A percentile compares a stretch with the other conserved stretches of the same genome.
phyloP scores from a whole-genome alignment of 2,329 filamentous ascomycete species.

The Colletotrichum agaves region DNA sequence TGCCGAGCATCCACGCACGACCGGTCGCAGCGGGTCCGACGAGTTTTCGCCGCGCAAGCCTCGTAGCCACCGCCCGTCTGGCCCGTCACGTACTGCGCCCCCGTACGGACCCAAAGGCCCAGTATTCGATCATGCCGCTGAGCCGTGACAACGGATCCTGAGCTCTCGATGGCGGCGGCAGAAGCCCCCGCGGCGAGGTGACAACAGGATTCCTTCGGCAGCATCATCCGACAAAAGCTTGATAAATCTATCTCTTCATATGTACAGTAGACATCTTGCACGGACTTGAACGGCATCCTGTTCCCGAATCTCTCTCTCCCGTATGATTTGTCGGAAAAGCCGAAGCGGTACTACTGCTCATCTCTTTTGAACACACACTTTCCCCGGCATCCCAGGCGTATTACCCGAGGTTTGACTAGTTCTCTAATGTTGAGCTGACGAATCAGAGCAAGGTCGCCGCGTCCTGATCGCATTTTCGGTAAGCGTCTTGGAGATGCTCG shows the following conservation, averaged over 20 bases:
- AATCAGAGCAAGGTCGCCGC: background rate
- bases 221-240: no score
- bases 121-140: constrained; percentile 63
- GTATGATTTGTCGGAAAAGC: background rate
- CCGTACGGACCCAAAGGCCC: constrained; percentile 71
- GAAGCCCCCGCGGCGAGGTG: background rate
- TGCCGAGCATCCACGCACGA: constrained; percentile 63
- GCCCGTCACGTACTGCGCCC: constrained; percentile 54
- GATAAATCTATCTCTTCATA: no score
- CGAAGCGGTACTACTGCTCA: constrained; percentile 2
- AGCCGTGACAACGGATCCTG: background rate
- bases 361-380: background rate
- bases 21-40: constrained; percentile 52
- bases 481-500: background rate
- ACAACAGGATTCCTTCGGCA: no score
- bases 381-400: background rate
- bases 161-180: background rate
- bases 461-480: background rate
- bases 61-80: constrained; percentile 57
- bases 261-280: no score
- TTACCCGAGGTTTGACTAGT: background rate
- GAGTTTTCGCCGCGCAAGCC: constrained; percentile 61
- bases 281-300: background rate
- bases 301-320: background rate
- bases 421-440: background rate